Percentiles rank a stretch among this genome's conserved stretches.
Conservation (phyloP, 192 early-diverging fungal genomes). For the Umbelopsis isabellina region DNA sequence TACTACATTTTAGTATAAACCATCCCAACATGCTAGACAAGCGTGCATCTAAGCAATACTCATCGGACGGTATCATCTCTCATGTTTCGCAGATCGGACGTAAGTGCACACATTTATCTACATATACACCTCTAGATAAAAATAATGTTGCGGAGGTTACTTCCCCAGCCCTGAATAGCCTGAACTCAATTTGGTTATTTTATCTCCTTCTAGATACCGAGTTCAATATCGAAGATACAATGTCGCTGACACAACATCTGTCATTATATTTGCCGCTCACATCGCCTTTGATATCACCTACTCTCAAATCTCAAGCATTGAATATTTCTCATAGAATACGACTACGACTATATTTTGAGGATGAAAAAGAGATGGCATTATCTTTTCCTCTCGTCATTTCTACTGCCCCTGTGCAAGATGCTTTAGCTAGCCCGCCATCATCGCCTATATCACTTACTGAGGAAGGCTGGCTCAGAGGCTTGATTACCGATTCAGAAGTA, state of each 20-base stretch:
- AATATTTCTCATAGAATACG: slow-evolving; percentile 4
- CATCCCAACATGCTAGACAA: not conserved
- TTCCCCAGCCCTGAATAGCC: no score
- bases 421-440: slow-evolving; percentile 2
- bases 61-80: not conserved
- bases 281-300: slow-evolving; percentile 6
- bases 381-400: slow-evolving; percentile 8
- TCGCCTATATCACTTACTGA: slow-evolving; percentile 12
- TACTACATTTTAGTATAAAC: not conserved
- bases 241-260: not conserved
- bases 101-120: not conserved
- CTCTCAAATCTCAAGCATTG: slow-evolving; percentile 7
- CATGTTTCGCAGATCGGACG: slow-evolving; percentile 15
- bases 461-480: slow-evolving; percentile 8
- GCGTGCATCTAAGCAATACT: not conserved
- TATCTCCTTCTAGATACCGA: slow-evolving; percentile 6
- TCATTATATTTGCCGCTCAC: slow-evolving; percentile 1
- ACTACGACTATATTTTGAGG: not conserved
- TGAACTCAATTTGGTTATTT: slow-evolving; percentile 14
- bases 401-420: not conserved
- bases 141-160: not conserved
- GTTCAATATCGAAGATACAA: not conserved
- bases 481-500: not conserved
- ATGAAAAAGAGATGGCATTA: slow-evolving; percentile 16
- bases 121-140: not conserved